Conservation (phyloP, 129 eudicot species). For the Tagetes patula region DNA sequence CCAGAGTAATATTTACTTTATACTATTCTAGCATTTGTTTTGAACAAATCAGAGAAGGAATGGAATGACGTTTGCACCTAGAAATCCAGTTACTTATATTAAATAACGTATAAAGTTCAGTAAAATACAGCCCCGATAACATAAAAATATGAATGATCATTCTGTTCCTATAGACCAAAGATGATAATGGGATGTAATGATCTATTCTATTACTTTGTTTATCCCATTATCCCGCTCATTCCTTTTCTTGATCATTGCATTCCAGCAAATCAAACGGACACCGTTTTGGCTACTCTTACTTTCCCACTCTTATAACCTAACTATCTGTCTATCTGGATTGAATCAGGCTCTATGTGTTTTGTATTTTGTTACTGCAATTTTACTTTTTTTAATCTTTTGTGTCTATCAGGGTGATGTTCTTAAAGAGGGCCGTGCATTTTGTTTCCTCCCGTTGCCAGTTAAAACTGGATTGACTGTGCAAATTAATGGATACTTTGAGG, state of each 20-base stretch:
- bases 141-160: background rate
- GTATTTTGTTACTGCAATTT: constrained; percentile 5
- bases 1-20: constrained; percentile 52
- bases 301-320: background rate
- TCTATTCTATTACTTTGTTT: constrained; percentile 6
- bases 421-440: constrained; percentile 83
- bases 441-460: constrained; percentile 97
- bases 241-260: constrained; percentile 13
- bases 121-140: background rate
- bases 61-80: constrained; percentile 13
- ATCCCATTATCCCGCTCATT: background rate
- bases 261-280: constrained; percentile 1
- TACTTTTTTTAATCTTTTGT: constrained; percentile 12
- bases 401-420: constrained; percentile 61
- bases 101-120: constrained; percentile 4
- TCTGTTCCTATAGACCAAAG: constrained; percentile 5
- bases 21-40: background rate
- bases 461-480: constrained; percentile 88
- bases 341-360: background rate
- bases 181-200: background rate
- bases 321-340: background rate
- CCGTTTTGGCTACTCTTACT: constrained; percentile 4
- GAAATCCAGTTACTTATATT: background rate
- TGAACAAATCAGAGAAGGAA: background rate
- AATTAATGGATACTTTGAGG: constrained; percentile 96